Base-by-base conservation (phyloP, 108 stramenopile genomes). In the Epipyxis sp. region DNA sequence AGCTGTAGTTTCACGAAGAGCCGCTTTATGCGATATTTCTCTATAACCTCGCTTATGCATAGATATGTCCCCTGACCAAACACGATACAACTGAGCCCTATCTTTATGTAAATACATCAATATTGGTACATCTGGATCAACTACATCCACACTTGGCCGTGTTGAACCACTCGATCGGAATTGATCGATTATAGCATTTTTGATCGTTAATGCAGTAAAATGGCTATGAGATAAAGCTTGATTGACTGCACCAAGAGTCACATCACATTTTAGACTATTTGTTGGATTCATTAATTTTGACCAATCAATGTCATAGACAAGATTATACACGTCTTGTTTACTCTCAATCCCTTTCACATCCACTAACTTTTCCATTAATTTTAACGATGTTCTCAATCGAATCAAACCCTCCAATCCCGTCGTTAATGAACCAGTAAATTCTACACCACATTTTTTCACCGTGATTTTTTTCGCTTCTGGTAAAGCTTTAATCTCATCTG, bases 31-130 rank as follows among this genome's bases (percentile, higher is more conserved):
- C 3, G 13, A 13, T 6, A 10, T 65, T 3, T 16, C 20, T 0
- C 76, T 27, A 58, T 76, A 76, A 58, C 42, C 41, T 6, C 76
- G 76, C 27, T 76, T 76, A 58, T 76, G 76, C 1, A 76, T 46
- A 37, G 76, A 76, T 3, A 6, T 10, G 30, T 59, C 76, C 1
- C 57, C 29, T 37, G 76, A 58, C 27, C 50, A 0, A 0, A 59
- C 16, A 0, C 76, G 76, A 59, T 76, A 76, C 1, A 76, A 35
- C 1, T 0, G 1, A 6, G 58, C 57, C 42, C 37, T 2, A 37
- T 76, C 76, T 29, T 20, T 3, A 58, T 76, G 42, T 29, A 76
- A 3, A 16, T 59, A 76, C 3, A 76, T 30, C 57, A 44, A 13
- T 16, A 76, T 1, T 3, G 45, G 39, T 35, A 76, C 27, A 59